phyloP scores from a whole-genome alignment of 169 alveolate species.

The Amoebophrya sp. region DNA sequence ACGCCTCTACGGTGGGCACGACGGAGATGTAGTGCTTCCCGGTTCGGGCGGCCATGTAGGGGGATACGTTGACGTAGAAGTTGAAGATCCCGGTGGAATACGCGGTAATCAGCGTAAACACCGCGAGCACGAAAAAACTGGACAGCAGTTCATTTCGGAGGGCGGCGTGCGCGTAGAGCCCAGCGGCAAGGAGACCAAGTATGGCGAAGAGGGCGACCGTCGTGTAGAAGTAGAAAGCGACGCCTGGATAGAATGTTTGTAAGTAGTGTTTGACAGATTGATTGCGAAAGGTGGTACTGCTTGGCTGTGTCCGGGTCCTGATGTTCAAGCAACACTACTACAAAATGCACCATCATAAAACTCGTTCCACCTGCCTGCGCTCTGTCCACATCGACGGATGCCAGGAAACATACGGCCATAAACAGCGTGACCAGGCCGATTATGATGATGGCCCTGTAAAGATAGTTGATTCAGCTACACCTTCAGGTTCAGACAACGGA shows the following conservation, averaged over 20 bases:
- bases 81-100: not conserved
- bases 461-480: too few relatives aligned
- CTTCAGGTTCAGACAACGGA: too few relatives aligned
- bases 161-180: not conserved
- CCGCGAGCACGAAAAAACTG: not conserved
- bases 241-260: too few relatives aligned
- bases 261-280: too few relatives aligned
- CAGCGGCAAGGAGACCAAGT: not conserved
- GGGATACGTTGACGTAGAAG: not conserved
- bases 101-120: not conserved
- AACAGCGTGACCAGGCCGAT: not conserved
- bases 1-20: not conserved
- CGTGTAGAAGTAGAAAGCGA: not conserved
- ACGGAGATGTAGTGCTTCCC: not conserved
- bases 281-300: too few relatives aligned
- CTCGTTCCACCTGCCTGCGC: not conserved
- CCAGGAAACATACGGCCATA: not conserved
- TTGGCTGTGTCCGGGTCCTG: too few relatives aligned
- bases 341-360: not conserved
- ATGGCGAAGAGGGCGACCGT: not conserved
- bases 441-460: not conserved
- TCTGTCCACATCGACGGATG: not conserved
- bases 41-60: not conserved
- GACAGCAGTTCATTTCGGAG: not conserved
- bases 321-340: too few relatives aligned